Evolutionary conservation across 2,329 filamentous ascomycete species (phyloP).

Genomic region (Chaetomium sp.): DNA sequence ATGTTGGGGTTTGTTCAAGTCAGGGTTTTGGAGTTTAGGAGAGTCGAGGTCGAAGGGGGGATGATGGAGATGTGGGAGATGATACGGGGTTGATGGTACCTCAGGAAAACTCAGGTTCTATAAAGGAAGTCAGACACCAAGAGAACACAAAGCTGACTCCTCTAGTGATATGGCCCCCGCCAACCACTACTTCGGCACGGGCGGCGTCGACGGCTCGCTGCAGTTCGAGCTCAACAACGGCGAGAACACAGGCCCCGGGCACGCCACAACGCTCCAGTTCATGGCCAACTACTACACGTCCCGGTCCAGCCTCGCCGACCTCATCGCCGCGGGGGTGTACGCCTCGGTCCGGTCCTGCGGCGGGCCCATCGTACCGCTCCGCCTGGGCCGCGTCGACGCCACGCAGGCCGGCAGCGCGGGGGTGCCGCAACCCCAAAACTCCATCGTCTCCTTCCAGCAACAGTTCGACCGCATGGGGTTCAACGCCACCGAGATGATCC

Average conservation of each 20-base stretch:
- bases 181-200: conserved; percentile 40
- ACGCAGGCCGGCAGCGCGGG: conserved; percentile 39
- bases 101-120: neutral
- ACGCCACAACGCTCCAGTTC: conserved; percentile 46
- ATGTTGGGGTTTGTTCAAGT: neutral
- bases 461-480: conserved; percentile 56
- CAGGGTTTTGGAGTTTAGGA: too few species aligned
- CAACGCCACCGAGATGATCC: conserved; percentile 50
- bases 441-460: conserved; percentile 42
- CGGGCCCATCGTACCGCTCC: conserved; percentile 48
- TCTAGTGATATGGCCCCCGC: conserved; percentile 36
- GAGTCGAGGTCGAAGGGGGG: neutral
- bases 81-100: neutral
- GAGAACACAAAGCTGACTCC: conserved; percentile 1
- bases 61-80: neutral
- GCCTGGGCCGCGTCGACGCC: conserved; percentile 50
- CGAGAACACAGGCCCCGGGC: conserved; percentile 52
- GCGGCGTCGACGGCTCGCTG: conserved; percentile 54
- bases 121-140: neutral
- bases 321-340: conserved; percentile 53
- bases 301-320: conserved; percentile 47
- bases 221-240: conserved; percentile 50
- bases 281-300: conserved; percentile 48
- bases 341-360: conserved; percentile 53
- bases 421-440: conserved; percentile 53